Evolutionary conservation across 192 early-diverging fungal species (phyloP).

Genomic region (Gamsiella multidivaricata): DNA sequence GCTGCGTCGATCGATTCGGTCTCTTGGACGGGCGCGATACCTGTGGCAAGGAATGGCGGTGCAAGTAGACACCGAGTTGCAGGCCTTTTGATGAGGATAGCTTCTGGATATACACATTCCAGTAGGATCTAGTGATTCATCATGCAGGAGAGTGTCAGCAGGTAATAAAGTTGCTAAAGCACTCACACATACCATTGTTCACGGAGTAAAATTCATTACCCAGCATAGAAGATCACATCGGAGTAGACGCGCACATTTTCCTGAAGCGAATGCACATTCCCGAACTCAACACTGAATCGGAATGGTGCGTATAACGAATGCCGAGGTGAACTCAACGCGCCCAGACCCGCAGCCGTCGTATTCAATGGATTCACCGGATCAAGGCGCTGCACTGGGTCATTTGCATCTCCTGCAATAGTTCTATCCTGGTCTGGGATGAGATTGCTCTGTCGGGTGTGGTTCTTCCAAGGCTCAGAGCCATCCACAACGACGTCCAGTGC

Average conservation of each 20-base stretch:
- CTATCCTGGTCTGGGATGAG: conserved; percentile 3
- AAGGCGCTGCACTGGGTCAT: not conserved
- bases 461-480: not conserved
- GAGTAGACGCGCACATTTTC: conserved; percentile 56
- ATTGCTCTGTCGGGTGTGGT: not conserved
- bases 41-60: conserved; percentile 36
- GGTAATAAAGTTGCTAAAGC: too few species aligned
- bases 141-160: not conserved
- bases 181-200: too few species aligned
- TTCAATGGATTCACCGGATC: too few species aligned
- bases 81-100: conserved; percentile 52
- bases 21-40: not conserved
- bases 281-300: conserved; percentile 64
- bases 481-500: not conserved
- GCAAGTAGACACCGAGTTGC: conserved; percentile 64
- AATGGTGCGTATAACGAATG: conserved; percentile 62
- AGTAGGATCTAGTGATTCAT: conserved; percentile 57
- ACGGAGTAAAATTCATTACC: too few species aligned
- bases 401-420: not conserved
- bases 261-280: conserved; percentile 49
- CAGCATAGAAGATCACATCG: conserved; percentile 63
- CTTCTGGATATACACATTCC: conserved; percentile 70
- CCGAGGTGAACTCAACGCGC: too few species aligned
- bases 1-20: not conserved
- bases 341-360: too few species aligned